Evolutionary conservation across 305 asterid species (phyloP), one percentile per base, ranked within the genome.

Genomic region (Fraxinus paxiana): DNA sequence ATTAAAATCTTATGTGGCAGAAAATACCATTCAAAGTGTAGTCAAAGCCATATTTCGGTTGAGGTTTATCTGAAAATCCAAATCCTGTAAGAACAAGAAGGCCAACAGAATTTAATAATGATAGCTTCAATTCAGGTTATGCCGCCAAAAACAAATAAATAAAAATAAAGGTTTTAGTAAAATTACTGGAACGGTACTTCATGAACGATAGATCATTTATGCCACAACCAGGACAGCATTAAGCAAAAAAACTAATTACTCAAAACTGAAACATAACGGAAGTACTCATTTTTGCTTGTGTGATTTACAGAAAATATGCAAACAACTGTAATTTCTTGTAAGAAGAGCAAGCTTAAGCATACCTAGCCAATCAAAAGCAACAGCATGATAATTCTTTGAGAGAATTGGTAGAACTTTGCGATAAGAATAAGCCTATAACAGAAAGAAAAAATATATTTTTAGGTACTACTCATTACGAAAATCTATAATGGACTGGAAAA

Each of bases 21-120:
- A 69, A 75, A 37, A 26, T 91, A 91, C 99, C 98, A 83, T 87
- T 92, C 84, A 95, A 80, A 22, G 97, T 94, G 89, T 95, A 95
- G 89, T 95, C 97, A 80, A 95, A 95, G 46, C 97, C 98, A 78
- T 91, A 95, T 84, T 82, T 90, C 13, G 98, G 96, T 83, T 95
- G 99, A 72, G 99, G 99, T 85, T 94, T 93, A 76, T 95, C 99
- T 24, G 99, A 95, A 90, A 92, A 94, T 85, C 99, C 99, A 89
- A 95, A 95, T 83, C 99, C 99, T 95, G 90, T 70, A 82, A 82
- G 15, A 84, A 77, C n/a, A 78, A 37, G 80, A 41, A 70, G 8
- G 83, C 76, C 37, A 65, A 8, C 8, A 79, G 54, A 83, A 65
- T 61, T 75, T 72, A 38, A 65, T 33, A 24, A 71, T 63, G 41